Evolutionary conservation across 768 basidiomycete species (phyloP).

Genomic region (Termitomyces sp.): DNA sequence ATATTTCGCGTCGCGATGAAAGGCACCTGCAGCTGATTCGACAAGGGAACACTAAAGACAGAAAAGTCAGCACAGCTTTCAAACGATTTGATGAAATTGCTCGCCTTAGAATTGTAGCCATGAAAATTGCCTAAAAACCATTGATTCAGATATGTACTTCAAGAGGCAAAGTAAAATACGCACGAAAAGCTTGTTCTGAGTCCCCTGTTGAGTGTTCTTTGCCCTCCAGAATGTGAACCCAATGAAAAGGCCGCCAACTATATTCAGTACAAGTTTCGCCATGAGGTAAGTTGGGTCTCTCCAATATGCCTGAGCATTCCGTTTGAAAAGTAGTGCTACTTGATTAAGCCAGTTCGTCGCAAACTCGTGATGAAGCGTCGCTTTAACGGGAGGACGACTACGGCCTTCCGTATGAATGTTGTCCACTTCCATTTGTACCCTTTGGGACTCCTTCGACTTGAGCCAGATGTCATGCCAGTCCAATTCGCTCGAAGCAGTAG

Average conservation of each 20-base stretch:
- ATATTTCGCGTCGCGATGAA: slow-evolving; percentile 55
- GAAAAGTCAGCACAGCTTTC: slow-evolving; percentile 1
- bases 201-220: slow-evolving; percentile 47
- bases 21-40: slow-evolving; percentile 59
- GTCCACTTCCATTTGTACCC: slow-evolving; percentile 33
- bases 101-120: slow-evolving; percentile 42
- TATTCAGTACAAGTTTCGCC: slow-evolving; percentile 53
- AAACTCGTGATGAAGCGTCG: slow-evolving; percentile 36
- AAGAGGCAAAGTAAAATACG: slow-evolving; percentile 17
- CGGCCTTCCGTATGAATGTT: slow-evolving; percentile 44
- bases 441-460: slow-evolving; percentile 38
- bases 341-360: slow-evolving; percentile 53
- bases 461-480: slow-evolving; percentile 62
- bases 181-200: slow-evolving; percentile 64
- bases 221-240: slow-evolving; percentile 60
- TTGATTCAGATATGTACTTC: not conserved
- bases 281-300: slow-evolving; percentile 54
- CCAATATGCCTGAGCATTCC: slow-evolving; percentile 45
- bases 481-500: slow-evolving; percentile 43
- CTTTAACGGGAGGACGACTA: slow-evolving; percentile 29
- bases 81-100: not conserved
- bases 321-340: slow-evolving; percentile 33
- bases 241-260: slow-evolving; percentile 49
- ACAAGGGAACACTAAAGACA: slow-evolving; percentile 36
- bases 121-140: slow-evolving; percentile 42